Base-by-base conservation (phyloP, 495 filamentous ascomycete species). In the Penicillium steckii region DNA sequence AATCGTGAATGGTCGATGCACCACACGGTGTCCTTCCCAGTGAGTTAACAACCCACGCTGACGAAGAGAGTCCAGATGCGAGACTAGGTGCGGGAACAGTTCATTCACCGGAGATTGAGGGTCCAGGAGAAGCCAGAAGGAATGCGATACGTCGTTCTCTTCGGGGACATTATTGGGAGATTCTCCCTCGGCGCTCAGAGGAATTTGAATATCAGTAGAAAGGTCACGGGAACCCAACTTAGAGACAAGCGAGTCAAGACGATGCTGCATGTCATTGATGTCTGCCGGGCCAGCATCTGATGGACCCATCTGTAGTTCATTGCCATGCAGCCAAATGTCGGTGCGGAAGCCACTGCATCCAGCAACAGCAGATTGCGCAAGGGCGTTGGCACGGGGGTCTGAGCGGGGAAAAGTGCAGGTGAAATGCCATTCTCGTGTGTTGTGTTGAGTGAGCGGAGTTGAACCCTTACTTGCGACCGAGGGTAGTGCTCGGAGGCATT, bases 301-400 rank as follows among this genome's bases (percentile, higher is more conserved):
- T 18, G 33, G 57, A 0, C 84, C 85, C 42, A 89, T 79, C 47
- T 80, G 75, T 33, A 85, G 70, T 52, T 71, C 56, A 26, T 59
- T 48, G 15, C 64, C 54, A 30, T 78, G 75, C 21, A 85, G 75
- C 86, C 87, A 91, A n/a, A 94, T 79, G 52, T 91, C 88, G 29
- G 53, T 57, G 26, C 59, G 53, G 38, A 62, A 45, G 6, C 62
- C 53, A 30, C 57, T 43, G 33, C 62, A 62, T 29, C 56, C 62
- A 44, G 50, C 56, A 43, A 27, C 48, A 37, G 55, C 48, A 29
- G 51, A 60, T 12, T 55, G 52, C 32, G 52, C 23, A 19, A 65
- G 53, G 24, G 62, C 53, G 21, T 56, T 52, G 8, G 55, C 42
- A 21, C 53, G 51, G 9, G 53, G 52, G 43, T 63, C 62, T 4